phyloP scores from a whole-genome alignment of 2,329 filamentous ascomycete genomes.

The Macrophomina pseudophaseolina region DNA sequence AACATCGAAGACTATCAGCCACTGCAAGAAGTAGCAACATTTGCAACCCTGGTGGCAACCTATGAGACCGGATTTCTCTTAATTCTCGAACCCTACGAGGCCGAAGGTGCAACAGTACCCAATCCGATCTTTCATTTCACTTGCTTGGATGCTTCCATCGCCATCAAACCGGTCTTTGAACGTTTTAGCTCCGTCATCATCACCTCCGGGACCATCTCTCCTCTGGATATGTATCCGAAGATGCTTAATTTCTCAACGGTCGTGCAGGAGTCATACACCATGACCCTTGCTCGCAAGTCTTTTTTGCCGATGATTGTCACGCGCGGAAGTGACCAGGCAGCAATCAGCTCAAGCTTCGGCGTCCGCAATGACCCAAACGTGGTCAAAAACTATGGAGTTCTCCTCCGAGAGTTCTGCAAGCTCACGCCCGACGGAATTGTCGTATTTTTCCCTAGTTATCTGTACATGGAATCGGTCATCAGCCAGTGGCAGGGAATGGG shows the following conservation, averaged over 20 bases:
- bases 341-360: conserved; percentile 91
- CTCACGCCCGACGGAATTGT: conserved; percentile 96
- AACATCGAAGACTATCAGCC: conserved; percentile 98
- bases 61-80: conserved; percentile 96
- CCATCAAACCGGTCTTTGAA: conserved; percentile 96
- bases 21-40: conserved; percentile 95
- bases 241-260: conserved; percentile 95
- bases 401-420: conserved; percentile 93
- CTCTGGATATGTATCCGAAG: conserved; percentile 97
- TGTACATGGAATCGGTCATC: conserved; percentile 99
- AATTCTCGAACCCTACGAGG: conserved; percentile 97
- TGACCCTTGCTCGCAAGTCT: conserved; percentile 93
- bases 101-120: conserved; percentile 90
- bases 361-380: conserved; percentile 95
- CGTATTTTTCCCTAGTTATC: conserved; percentile 98
- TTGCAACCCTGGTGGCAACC: conserved; percentile 92
- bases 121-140: conserved; percentile 98
- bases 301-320: conserved; percentile 99
- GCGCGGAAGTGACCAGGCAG: conserved; percentile 88
- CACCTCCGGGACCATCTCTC: conserved; percentile 95
- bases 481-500: conserved; percentile 99
- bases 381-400: conserved; percentile 93
- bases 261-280: conserved; percentile 94
- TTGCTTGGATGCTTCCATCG: conserved; percentile 94
- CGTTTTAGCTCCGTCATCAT: conserved; percentile 98